A percentile compares a stretch with the other conserved stretches of the same genome.
Conservation (phyloP, 305 asterid genomes). For the Solanum aculeatissimum region DNA sequence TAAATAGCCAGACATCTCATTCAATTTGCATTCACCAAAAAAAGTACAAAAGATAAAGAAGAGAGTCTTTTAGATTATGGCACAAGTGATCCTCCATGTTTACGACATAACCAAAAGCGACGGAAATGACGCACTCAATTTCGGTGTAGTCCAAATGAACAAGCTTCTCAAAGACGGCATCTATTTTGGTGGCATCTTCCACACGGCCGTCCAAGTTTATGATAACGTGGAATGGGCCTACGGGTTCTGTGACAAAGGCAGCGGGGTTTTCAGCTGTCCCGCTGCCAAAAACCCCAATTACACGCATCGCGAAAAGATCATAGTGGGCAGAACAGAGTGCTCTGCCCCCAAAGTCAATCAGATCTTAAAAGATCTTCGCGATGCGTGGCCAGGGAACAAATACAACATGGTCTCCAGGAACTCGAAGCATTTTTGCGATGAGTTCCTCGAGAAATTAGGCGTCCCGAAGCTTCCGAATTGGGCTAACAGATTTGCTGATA, state of each 20-base stretch:
- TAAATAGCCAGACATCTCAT: not conserved
- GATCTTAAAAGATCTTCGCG: conserved; percentile 5
- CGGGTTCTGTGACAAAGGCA: not conserved
- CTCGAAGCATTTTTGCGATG: conserved; percentile 4
- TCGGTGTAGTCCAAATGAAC: conserved; percentile 1
- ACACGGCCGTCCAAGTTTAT: conserved; percentile 1
- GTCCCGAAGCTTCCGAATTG: conserved; percentile 9
- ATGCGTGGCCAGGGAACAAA: not conserved
- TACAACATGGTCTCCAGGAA: conserved; percentile 1
- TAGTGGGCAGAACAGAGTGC: not conserved
- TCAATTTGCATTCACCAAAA: not conserved
- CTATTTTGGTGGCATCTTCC: conserved; percentile 2
- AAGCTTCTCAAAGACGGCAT: not conserved
- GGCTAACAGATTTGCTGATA: conserved; percentile 10
- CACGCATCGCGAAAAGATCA: not conserved
- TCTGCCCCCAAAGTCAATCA: not conserved
- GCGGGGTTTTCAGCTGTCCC: conserved; percentile 6
- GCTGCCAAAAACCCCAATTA: not conserved
- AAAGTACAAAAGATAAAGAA: not conserved
- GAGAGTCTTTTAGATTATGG: not conserved
- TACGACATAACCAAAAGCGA: not conserved
- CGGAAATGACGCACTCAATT: not conserved
- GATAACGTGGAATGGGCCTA: conserved; percentile 10
- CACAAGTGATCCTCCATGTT: not conserved
- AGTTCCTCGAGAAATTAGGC: not conserved